phyloP scores from a whole-genome alignment of 768 basidiomycete genomes.

The Russula griseocarnosa region DNA sequence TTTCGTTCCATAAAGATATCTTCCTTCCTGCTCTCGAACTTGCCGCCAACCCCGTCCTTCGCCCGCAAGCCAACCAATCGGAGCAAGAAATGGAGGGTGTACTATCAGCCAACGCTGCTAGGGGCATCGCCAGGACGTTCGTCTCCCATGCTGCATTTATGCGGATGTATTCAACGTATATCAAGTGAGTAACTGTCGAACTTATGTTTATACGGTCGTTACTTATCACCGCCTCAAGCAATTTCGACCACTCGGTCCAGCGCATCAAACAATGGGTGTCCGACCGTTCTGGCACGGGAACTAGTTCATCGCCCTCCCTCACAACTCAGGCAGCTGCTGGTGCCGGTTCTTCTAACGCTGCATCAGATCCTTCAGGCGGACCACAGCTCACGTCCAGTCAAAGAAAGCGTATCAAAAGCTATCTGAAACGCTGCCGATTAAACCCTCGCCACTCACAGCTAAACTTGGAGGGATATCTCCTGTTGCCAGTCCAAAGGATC shows the following conservation, averaged over 20 bases:
- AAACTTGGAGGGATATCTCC: conserved; percentile 87
- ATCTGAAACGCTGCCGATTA: conserved; percentile 84
- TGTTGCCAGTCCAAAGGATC: conserved; percentile 93
- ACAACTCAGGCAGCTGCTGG: conserved; percentile 42
- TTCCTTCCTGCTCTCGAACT: conserved; percentile 88
- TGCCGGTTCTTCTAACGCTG: conserved; percentile 41
- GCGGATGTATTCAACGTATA: conserved; percentile 98
- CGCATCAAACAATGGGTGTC: conserved; percentile 84
- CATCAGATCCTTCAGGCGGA: conserved; percentile 41
- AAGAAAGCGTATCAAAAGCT: conserved; percentile 81
- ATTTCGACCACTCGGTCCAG: conserved; percentile 90
- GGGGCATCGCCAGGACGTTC: conserved; percentile 83
- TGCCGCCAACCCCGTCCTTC: conserved; percentile 67
- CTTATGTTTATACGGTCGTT: conserved; percentile 7
- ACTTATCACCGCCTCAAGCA: conserved; percentile 45
- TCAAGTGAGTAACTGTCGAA: conserved; percentile 63
- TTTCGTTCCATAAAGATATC: conserved; percentile 88
- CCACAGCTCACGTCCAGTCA: conserved; percentile 71
- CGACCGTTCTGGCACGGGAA: conserved; percentile 45
- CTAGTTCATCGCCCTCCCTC: conserved; percentile 50
- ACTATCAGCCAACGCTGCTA: conserved; percentile 69
- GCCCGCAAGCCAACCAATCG: conserved; percentile 41
- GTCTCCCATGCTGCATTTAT: conserved; percentile 94
- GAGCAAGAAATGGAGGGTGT: conserved; percentile 67
- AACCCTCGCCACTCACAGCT: conserved; percentile 91